These are phyloP conservation scores for Allium fistulosum DNA, from an alignment of 106 monocot genomes.

Conservation along the genomic window DNA sequence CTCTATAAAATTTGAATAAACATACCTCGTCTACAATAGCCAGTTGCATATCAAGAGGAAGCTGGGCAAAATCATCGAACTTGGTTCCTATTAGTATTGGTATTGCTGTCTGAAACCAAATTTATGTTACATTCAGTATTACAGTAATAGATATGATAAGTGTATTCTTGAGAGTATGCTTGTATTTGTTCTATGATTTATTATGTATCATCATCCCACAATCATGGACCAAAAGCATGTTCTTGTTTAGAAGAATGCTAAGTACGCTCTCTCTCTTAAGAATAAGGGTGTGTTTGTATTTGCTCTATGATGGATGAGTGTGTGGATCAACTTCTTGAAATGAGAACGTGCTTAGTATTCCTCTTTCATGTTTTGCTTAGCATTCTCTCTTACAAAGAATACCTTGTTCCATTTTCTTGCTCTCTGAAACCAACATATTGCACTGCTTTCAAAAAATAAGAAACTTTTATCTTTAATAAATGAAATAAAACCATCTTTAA, in stretches of 20 bases:
- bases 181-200: no score
- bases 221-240: no score
- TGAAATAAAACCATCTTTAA: neutral
- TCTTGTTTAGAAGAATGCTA: no score
- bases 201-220: no score
- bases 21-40: slow-evolving; percentile 72
- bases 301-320: no score
- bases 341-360: no score
- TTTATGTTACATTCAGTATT: neutral
- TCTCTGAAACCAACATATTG: slow-evolving; percentile 59
- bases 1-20: neutral
- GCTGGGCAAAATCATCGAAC: slow-evolving; percentile 86
- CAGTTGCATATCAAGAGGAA: slow-evolving; percentile 96
- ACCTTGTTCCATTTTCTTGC: slow-evolving; percentile 97
- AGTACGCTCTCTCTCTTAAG: no score
- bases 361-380: no score
- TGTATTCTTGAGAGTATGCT: no score
- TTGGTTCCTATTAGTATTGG: slow-evolving; percentile 89
- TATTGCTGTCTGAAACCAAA: slow-evolving; percentile 54
- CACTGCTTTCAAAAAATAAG: slow-evolving; percentile 30
- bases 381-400: neutral
- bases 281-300: no score
- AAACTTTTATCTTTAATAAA: neutral
- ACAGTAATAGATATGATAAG: neutral
- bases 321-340: no score